Evolutionary conservation across 768 basidiomycete species (phyloP).

Genomic region (Boletus rufocinnamomeus): DNA sequence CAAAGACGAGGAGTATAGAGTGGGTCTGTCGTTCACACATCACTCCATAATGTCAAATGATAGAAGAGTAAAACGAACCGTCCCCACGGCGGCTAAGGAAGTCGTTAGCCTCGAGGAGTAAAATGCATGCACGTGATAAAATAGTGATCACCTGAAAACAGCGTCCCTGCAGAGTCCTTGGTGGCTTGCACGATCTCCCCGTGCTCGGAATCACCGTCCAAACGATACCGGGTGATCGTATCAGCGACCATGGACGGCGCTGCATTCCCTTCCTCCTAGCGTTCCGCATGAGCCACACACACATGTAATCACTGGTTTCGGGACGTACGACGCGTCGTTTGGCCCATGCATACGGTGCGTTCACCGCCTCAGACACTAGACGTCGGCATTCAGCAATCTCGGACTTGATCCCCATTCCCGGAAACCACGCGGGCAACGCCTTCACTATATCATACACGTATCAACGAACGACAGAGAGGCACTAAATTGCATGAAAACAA

Average conservation of each 20-base stretch:
- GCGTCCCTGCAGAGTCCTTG: constrained; percentile 21
- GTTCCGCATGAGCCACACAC: neutral
- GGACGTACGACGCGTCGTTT: constrained; percentile 8
- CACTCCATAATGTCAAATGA: neutral
- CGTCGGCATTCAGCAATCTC: constrained; percentile 13
- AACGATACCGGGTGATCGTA: constrained; percentile 9
- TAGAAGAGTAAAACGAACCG: constrained; percentile 24
- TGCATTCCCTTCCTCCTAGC: constrained; percentile 12
- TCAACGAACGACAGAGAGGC: neutral
- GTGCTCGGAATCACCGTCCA: constrained; percentile 8
- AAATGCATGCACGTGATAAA: too few relatives aligned
- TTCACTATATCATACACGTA: constrained; percentile 13
- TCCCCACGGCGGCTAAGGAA: constrained; percentile 32
- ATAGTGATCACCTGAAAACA: constrained; percentile 21
- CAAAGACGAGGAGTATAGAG: constrained; percentile 23
- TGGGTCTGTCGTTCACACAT: constrained; percentile 24
- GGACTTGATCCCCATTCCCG: constrained; percentile 27
- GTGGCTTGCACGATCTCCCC: constrained; percentile 11
- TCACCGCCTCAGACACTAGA: constrained; percentile 4
- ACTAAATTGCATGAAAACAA: neutral
- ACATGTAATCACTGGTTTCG: neutral
- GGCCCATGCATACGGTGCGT: constrained; percentile 18
- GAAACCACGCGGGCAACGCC: constrained; percentile 29
- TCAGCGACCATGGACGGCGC: constrained; percentile 21
- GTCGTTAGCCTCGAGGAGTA: neutral